Conservation (phyloP, 164 flowering plant species). For the Buxus sempervirens region DNA sequence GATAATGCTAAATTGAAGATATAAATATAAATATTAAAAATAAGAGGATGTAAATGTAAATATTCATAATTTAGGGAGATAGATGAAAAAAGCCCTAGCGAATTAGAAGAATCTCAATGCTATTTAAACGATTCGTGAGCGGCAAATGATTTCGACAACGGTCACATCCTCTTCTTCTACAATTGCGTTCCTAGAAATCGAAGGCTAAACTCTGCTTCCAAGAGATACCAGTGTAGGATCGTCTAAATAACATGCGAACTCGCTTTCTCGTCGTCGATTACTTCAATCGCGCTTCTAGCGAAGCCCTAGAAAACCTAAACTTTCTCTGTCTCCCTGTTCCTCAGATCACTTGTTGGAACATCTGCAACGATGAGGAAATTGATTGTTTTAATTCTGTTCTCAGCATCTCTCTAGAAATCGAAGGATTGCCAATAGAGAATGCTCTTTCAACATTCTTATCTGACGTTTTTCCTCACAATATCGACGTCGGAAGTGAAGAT, state of each 20-base stretch:
- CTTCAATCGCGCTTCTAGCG: slow-evolving; percentile 29
- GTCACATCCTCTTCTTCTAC: background rate
- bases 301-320: slow-evolving; percentile 27
- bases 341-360: slow-evolving; percentile 26
- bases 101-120: no score
- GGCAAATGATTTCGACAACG: background rate
- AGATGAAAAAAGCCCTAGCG: no score
- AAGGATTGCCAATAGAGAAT: slow-evolving; percentile 33
- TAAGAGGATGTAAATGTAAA: no score
- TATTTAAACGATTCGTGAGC: no score
- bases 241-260: slow-evolving; percentile 49
- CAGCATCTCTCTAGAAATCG: slow-evolving; percentile 23
- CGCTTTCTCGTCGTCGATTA: slow-evolving; percentile 59
- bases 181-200: background rate
- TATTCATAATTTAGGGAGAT: no score
- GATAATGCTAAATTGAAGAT: no score
- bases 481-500: slow-evolving; percentile 19
- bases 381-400: slow-evolving; percentile 23
- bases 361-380: slow-evolving; percentile 18
- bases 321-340: slow-evolving; percentile 48
- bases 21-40: no score
- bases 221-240: background rate
- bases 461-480: slow-evolving; percentile 45
- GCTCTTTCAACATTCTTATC: slow-evolving; percentile 56
- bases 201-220: background rate